Conservation (phyloP, 208 protist genomes). For the Tritrichomonas foetus region DNA sequence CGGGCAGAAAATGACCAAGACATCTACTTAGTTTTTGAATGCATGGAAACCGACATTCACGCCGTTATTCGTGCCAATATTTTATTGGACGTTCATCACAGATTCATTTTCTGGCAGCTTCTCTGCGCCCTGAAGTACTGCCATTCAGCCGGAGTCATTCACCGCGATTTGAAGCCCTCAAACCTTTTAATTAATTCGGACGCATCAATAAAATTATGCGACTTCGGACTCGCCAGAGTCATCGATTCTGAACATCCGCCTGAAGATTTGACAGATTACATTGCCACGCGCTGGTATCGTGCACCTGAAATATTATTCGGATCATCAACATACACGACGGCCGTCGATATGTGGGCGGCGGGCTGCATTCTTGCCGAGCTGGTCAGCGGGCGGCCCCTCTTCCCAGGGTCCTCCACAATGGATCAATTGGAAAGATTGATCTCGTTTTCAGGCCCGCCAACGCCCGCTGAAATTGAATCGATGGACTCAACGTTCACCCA, state of each 20-base stretch:
- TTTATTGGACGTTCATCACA: constrained; percentile 63
- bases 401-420: constrained; percentile 45
- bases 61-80: constrained; percentile 68
- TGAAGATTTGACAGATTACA: constrained; percentile 55
- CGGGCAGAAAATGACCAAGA: constrained; percentile 69
- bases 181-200: constrained; percentile 88
- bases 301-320: constrained; percentile 40
- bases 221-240: constrained; percentile 79
- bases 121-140: constrained; percentile 60
- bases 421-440: constrained; percentile 48
- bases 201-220: constrained; percentile 88
- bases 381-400: constrained; percentile 47
- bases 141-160: constrained; percentile 65
- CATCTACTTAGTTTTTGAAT: constrained; percentile 72
- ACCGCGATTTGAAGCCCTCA: constrained; percentile 86
- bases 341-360: constrained; percentile 51
- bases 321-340: neutral
- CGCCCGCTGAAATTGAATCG: neutral
- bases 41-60: constrained; percentile 68
- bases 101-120: constrained; percentile 68
- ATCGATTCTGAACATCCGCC: neutral
- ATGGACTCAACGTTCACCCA: neutral
- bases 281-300: constrained; percentile 53
- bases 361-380: constrained; percentile 55
- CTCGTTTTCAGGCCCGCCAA: neutral